phyloP scores from a whole-genome alignment of 192 early-diverging fungal species.

The Podila epicladia region DNA sequence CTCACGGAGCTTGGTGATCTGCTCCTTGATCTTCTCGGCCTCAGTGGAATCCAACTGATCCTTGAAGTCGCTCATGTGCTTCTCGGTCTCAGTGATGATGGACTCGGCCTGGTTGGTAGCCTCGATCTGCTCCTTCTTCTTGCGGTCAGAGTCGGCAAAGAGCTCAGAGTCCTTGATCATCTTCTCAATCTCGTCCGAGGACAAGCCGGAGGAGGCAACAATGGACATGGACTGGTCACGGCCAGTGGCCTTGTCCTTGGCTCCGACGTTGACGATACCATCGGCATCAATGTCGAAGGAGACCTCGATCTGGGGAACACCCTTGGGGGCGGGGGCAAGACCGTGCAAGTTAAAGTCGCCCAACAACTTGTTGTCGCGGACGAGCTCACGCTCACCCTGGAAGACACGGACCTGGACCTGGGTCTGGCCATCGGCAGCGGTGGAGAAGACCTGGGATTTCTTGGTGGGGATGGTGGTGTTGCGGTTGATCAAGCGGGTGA shows the following conservation, averaged over 20 bases:
- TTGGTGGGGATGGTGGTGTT: slow-evolving; percentile 98
- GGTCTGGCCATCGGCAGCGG: slow-evolving; percentile 93
- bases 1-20: slow-evolving; percentile 84
- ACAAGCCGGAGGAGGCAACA: slow-evolving; percentile 88
- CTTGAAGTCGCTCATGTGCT: slow-evolving; percentile 94
- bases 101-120: slow-evolving; percentile 90
- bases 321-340: slow-evolving; percentile 91
- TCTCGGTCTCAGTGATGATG: slow-evolving; percentile 91
- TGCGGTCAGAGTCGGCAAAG: slow-evolving; percentile 90
- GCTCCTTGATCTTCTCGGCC: slow-evolving; percentile 80
- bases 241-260: slow-evolving; percentile 92
- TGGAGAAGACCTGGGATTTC: slow-evolving; percentile 94
- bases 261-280: slow-evolving; percentile 94
- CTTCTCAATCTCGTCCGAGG: slow-evolving; percentile 89
- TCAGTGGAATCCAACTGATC: slow-evolving; percentile 90
- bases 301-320: slow-evolving; percentile 94
- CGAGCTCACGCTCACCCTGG: slow-evolving; percentile 95
- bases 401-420: slow-evolving; percentile 93
- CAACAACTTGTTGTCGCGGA: slow-evolving; percentile 92
- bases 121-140: slow-evolving; percentile 92
- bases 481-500: slow-evolving; percentile 90
- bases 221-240: slow-evolving; percentile 93
- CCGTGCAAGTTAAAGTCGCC: slow-evolving; percentile 86
- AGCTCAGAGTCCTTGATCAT: slow-evolving; percentile 90
- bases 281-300: slow-evolving; percentile 97